A percentile compares a stretch with the other conserved stretches of the same genome.
phyloP scores from a whole-genome alignment of 139 green algal genomes.

The Volvox reticuliferus region DNA sequence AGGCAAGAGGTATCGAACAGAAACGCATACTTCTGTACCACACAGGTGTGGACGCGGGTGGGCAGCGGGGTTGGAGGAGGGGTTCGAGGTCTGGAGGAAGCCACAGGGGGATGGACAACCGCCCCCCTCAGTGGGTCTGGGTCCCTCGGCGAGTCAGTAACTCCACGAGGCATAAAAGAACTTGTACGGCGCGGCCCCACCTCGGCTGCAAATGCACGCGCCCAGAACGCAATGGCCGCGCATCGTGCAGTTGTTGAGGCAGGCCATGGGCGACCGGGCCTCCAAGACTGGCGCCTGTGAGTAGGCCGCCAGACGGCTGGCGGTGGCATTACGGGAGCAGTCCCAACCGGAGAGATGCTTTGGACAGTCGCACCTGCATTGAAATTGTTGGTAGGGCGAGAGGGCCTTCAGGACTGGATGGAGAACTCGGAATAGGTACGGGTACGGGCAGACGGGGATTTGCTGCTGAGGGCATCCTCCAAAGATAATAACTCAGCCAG shows the following conservation, averaged over 20 bases:
- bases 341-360: slow-evolving; percentile 2
- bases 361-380: slow-evolving; percentile 29
- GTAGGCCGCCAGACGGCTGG: neutral
- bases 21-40: too few relatives aligned
- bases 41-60: too few relatives aligned
- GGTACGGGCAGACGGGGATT: neutral
- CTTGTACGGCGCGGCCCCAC: neutral
- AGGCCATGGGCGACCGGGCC: neutral
- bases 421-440: neutral
- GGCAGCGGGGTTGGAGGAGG: too few relatives aligned
- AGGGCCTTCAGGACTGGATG: neutral
- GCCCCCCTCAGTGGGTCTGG: too few relatives aligned
- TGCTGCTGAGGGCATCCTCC: neutral
- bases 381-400: neutral
- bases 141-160: too few relatives aligned
- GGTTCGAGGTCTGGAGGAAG: too few relatives aligned
- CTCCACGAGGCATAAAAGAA: too few relatives aligned
- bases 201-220: slow-evolving; percentile 10
- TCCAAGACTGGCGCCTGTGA: neutral
- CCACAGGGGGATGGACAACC: too few relatives aligned
- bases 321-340: neutral
- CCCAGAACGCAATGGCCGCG: neutral
- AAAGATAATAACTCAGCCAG: too few relatives aligned
- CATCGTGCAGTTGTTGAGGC: slow-evolving; percentile 34
- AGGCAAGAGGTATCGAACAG: too few relatives aligned